A percentile compares a stretch with the other conserved stretches of the same genome.
phyloP scores from a whole-genome alignment of 2,329 filamentous ascomycete genomes.

The Sporothrix dimorphospora region DNA sequence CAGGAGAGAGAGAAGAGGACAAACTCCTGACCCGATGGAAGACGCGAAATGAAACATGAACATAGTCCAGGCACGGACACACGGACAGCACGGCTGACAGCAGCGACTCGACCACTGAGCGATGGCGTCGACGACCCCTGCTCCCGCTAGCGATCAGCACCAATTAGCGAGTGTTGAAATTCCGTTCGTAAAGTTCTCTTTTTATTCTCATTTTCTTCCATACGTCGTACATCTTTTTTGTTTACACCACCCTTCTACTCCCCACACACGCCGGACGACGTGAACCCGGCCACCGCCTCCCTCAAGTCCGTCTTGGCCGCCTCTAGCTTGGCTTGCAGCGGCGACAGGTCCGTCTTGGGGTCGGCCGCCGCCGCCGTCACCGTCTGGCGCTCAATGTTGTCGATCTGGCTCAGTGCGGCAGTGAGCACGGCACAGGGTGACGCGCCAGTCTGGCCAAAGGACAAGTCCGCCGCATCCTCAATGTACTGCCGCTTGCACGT shows the following conservation, averaged over 20 bases:
- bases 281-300: neutral
- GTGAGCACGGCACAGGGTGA: too few relatives aligned
- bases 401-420: neutral
- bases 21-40: neutral
- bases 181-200: too few relatives aligned
- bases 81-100: neutral
- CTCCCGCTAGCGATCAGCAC: neutral
- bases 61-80: neutral
- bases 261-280: neutral
- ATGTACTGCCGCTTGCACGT: neutral
- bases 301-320: neutral
- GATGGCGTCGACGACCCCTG: neutral
- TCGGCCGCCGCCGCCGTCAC: neutral
- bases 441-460: too few relatives aligned
- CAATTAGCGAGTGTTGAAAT: too few relatives aligned
- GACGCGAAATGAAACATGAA: neutral
- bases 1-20: neutral
- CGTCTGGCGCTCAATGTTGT: neutral
- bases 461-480: too few relatives aligned
- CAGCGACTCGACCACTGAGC: neutral
- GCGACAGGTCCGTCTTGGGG: neutral
- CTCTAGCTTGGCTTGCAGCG: neutral
- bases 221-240: neutral
- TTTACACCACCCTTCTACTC: neutral
- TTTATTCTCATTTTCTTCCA: neutral